Evolutionary conservation across 768 basidiomycete species (phyloP).

Genomic region (Trametes elegans): DNA sequence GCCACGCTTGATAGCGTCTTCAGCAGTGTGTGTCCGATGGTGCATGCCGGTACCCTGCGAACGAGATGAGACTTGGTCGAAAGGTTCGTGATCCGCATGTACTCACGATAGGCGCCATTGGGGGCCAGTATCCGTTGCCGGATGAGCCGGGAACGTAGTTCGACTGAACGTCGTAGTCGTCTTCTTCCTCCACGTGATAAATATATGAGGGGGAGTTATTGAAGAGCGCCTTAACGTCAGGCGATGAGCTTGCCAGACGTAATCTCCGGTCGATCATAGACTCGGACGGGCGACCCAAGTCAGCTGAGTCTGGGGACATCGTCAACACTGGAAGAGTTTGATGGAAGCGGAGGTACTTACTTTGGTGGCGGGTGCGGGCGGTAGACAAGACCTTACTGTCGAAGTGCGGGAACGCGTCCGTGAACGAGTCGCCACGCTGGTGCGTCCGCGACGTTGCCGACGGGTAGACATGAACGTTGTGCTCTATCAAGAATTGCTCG

Average conservation of each 20-base stretch:
- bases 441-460: conserved; percentile 76
- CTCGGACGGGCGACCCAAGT: conserved; percentile 64
- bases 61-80: not conserved
- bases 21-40: conserved; percentile 63
- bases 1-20: conserved; percentile 77
- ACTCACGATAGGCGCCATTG: conserved; percentile 72
- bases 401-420: conserved; percentile 95
- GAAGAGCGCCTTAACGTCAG: conserved; percentile 94
- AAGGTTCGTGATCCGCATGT: conserved; percentile 21
- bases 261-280: conserved; percentile 72
- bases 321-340: conserved; percentile 16
- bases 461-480: conserved; percentile 82
- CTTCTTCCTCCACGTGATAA: conserved; percentile 76
- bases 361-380: conserved; percentile 62
- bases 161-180: conserved; percentile 46
- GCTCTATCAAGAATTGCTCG: conserved; percentile 84
- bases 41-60: conserved; percentile 66
- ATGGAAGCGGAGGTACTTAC: conserved; percentile 29
- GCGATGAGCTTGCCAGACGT: conserved; percentile 84
- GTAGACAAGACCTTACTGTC: conserved; percentile 91
- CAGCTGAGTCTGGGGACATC: conserved; percentile 63
- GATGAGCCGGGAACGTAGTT: conserved; percentile 54
- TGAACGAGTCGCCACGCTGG: conserved; percentile 88
- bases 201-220: conserved; percentile 78
- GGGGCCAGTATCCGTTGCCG: conserved; percentile 70